These are phyloP conservation scores for Oleoguttula mirabilis DNA, from an alignment of 495 filamentous ascomycete species.

Conservation along the genomic window DNA sequence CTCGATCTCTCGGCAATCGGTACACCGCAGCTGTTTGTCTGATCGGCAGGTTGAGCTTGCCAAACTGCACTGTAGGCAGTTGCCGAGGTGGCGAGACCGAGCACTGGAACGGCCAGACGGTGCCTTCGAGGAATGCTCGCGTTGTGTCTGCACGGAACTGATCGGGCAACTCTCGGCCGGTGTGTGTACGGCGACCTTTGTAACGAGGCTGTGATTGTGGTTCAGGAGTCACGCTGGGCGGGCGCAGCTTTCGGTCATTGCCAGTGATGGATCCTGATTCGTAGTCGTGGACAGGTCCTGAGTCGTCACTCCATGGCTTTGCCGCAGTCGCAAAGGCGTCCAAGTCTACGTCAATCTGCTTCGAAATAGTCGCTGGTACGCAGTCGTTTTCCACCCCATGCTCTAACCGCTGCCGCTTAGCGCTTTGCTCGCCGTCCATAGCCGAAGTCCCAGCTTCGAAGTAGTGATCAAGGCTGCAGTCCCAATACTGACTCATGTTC, in stretches of 20 bases:
- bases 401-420: conserved; percentile 10
- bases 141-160: conserved; percentile 60
- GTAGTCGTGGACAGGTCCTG: background rate
- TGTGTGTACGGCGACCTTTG: conserved; percentile 41
- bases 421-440: background rate
- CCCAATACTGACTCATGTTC: conserved; percentile 52
- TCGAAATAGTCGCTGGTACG: background rate
- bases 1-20: conserved; percentile 53
- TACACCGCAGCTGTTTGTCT: conserved; percentile 48
- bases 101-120: conserved; percentile 69
- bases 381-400: too few species aligned
- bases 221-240: background rate
- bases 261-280: background rate
- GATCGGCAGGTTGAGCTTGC: conserved; percentile 40
- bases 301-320: too few species aligned
- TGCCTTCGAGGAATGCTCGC: conserved; percentile 61
- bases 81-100: conserved; percentile 40
- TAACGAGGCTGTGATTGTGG: conserved; percentile 21
- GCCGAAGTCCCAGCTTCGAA: conserved; percentile 15
- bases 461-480: conserved; percentile 47
- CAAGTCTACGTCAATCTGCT: background rate
- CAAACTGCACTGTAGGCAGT: conserved; percentile 24
- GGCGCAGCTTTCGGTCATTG: background rate
- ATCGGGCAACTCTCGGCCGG: conserved; percentile 62
- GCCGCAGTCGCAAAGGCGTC: background rate